Evolutionary conservation across 1,284 basidiomycete genomes (phyloP), one percentile per base, ranked within the genome.

Genomic region (Somion occarium): DNA sequence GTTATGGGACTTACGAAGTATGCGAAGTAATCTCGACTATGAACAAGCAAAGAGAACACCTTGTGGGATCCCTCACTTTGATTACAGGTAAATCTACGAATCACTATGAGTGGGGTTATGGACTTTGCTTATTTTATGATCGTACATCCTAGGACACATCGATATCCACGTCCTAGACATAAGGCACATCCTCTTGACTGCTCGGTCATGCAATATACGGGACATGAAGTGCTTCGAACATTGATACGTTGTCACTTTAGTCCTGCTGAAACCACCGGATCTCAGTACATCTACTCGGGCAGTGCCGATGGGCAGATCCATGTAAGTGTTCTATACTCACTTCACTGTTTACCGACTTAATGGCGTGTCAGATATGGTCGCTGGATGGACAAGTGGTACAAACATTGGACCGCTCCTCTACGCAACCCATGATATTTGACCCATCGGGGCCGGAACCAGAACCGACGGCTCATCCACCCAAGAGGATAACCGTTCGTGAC

Each of bases 181-280:
- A 65, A 70, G 25, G 76, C 80, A 3, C 85, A 91, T 62, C 95
- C 96, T 1, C 73, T 83, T 55, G 94, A 99, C 66, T 93, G 91
- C 65, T 93, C 91, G 56, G 86, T 99, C 45, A 98, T 98, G 95
- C 91, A 92, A 1, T 99, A 89, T 64, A 79, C 91, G 41, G 97
- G 96, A 1, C 97, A 99, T 66, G 75, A 83, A 5, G 93, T 99
- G n/a, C 71, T 97, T 48, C 80, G 88, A 38, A 99, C 96, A 0
- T 80, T 99, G 47, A 98, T 99, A 59, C 80, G 96, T 44, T 98
- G 94, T 66, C 91, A 98, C 70, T 99, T 98, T 68, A 93, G 91
- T 56, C 96, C 96, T 12, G 74, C 76, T 1, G 89, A 93, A 64
- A 94, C 93, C 2, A 99, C 97, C 5, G 93, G 94, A 3, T 80